Base-by-base conservation (phyloP, 768 basidiomycete species). In the Suillus placidus region DNA sequence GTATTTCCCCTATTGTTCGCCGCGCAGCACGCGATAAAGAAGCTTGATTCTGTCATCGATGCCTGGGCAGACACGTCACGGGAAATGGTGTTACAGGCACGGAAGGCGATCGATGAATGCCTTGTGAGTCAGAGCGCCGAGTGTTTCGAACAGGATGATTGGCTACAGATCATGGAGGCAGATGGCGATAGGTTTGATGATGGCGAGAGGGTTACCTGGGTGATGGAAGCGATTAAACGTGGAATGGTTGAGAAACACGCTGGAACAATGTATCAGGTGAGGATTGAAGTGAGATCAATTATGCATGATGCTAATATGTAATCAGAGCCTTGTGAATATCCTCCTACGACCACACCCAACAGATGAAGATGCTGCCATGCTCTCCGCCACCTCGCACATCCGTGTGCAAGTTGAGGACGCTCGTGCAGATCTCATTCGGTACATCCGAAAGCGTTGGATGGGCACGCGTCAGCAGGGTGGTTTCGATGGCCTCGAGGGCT, bases 391-490 rank as follows among this genome's bases (percentile, higher is more conserved):
- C 0, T 94, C 92, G 0, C 85, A 84, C 42, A 83, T 93, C 26
- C 86, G 92, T 9, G 80, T 85, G 0, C 86, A 87, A 64, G 88
- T 96, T 12, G 94, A 97, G 72, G 84, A 88, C 66, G 83, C 91
- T 4, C 85, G 83, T 10, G 64, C 77, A 5, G 76, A 77, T 62
- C 61, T 77, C 34, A 1, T 78, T n/a, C 68, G 80, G 51, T 95
- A 92, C 85, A 85, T 98, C 64, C 86, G 87, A 9, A 87, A 88
- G 65, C 85, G 91, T 5, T 97, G 94, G 94, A 72, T 90, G 54
- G 83, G 80, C 14, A 85, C 95, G 35, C 83, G 90, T 14, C 87
- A 90, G 58, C 87, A 88, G 60, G 86, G 87, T n/a, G 93, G 92
- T 0, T 97, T 98, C 70, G 89, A 91, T 60, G 73, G 78, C 5